Base-by-base conservation (phyloP, 148 eudicot genomes). In the Rhododendron ovatum region DNA sequence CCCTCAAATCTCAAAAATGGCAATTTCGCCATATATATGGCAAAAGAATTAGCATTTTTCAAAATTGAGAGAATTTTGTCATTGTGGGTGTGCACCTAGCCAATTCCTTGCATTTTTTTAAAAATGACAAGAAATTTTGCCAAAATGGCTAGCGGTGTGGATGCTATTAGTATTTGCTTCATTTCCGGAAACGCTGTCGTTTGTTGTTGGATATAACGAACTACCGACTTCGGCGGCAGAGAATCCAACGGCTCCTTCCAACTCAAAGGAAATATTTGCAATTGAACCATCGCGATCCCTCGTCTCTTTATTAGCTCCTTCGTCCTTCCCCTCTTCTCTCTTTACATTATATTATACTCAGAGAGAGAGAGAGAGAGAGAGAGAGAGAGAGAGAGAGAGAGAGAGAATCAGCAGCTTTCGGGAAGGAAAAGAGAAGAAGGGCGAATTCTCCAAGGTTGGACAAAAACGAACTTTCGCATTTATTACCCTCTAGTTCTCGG, bases 381-480 rank as follows among this genome's bases (percentile, higher is more conserved):
- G 67, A 81, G 57, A 55, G 77, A 35, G 77, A 73, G 77, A 73
- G 41, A 73, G 77, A 73, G 78, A 75, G n/a, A 75, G 47, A 75
- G 78, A 37, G 45, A 75, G 76, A 69, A 30, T 30, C 30, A 30
- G 13, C 35, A 69, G 2, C 15, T 69, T 28, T 28, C 11, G 35
- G 35, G 74, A 69, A 75, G 12, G 39, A 30, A 30, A 14, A 33
- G 37, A 11, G 39, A 35, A 33, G 41, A 30, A 12, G 5, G 39
- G 18, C 20, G 77, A 35, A 30, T 47, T 9, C 48, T 75, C 45
- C 78, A 37, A 35, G 78, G 15, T 74, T 74, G 14, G 37, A 17
- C 33, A 35, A 37, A 3, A 33, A 71, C 1, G 22, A n/a, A 18
- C n/a, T 65, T 65, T 22, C 30, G 24, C 63, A 57, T 5, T 7